A percentile compares a stretch with the other conserved stretches of the same genome.
These are phyloP conservation scores for Dicorynia guianensis DNA, from an alignment of 306 rosid species.

Conservation along the genomic window DNA sequence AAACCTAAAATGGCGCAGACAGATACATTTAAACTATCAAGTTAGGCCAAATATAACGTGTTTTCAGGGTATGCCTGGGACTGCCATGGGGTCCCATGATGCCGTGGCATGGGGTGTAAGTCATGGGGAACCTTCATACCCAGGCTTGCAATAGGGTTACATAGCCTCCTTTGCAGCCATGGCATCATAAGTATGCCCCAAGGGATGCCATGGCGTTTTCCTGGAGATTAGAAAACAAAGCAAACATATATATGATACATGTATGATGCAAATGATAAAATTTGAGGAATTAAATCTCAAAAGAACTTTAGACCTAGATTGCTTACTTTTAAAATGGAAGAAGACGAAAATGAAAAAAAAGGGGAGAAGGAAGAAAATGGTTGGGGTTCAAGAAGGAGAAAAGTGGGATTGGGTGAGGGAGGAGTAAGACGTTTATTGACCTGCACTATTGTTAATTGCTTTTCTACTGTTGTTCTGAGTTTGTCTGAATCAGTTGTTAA, in stretches of 20 bases:
- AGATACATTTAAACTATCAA: constrained; percentile 3
- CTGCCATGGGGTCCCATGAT: background rate
- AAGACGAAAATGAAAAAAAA: constrained; percentile 9
- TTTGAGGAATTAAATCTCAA: constrained; percentile 1
- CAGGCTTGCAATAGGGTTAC: background rate
- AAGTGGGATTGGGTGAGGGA: background rate
- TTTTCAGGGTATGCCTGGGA: background rate
- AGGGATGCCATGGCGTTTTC: background rate
- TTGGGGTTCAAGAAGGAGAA: background rate
- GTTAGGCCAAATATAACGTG: background rate
- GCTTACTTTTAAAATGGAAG: background rate
- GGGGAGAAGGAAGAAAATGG: background rate
- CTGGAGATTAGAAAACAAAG: constrained; percentile 3
- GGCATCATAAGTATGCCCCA: background rate
- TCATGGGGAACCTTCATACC: background rate
- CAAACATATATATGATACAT: constrained; percentile 19
- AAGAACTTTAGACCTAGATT: constrained; percentile 1
- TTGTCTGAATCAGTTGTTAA: constrained; percentile 7
- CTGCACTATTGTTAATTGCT: background rate
- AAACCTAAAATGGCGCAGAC: constrained; percentile 8
- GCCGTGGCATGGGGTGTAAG: background rate
- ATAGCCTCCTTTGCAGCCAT: background rate
- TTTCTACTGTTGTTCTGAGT: background rate
- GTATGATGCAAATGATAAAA: constrained; percentile 4
- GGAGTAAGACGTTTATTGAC: constrained; percentile 9